Evolutionary conservation across 2,329 filamentous ascomycete species (phyloP), one percentile per base, ranked within the genome.

Genomic region (Stagonosporopsis cucurbitacearum): DNA sequence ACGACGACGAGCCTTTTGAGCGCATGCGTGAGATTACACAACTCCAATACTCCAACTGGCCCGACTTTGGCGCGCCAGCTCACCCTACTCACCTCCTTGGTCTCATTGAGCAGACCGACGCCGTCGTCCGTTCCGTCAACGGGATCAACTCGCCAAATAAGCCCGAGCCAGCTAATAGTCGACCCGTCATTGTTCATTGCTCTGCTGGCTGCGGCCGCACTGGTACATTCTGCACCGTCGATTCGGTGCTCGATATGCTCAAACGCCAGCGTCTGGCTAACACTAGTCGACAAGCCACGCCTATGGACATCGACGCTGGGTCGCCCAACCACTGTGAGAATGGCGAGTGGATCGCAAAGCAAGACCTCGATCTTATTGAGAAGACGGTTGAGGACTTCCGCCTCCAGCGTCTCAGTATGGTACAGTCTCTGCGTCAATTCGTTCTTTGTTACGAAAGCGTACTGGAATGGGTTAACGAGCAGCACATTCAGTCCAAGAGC

Each of bases 401-500:
- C 53, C 81, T 84, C 44, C 95, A 99, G 78, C 82, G 95, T 62
- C 78, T 97, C 19, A 97, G 92, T 76, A 99, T 98, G 93, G 94
- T 99, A 39, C 95, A 98, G 77, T 97, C 90, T 68, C 79, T 98
- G 54, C 83, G 91, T 58, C 95, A 99, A 74, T 98, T 90, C 77
- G 94, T 97, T 45, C 85, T 99, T 30, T 99, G 95, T 75, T 99
- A 99, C 75, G 95, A 99, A 79, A 96, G 91, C 36, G 84, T 98
- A 6, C 79, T 96, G 50, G 94, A 98, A 76, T 99, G 94, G 92
- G 76, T 95, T 25, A 80, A 82, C 11, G 75, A 79, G 65, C 77
- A 81, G 32, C 53, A 56, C n/a, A 26, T 48, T 12, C 53, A 48
- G 32, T 30, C 47, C 13, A 56, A 56, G 28, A 19, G 25, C 9